Base-by-base conservation (phyloP, 2,329 filamentous ascomycete genomes). In the Aspergillus quadrilineatus region DNA sequence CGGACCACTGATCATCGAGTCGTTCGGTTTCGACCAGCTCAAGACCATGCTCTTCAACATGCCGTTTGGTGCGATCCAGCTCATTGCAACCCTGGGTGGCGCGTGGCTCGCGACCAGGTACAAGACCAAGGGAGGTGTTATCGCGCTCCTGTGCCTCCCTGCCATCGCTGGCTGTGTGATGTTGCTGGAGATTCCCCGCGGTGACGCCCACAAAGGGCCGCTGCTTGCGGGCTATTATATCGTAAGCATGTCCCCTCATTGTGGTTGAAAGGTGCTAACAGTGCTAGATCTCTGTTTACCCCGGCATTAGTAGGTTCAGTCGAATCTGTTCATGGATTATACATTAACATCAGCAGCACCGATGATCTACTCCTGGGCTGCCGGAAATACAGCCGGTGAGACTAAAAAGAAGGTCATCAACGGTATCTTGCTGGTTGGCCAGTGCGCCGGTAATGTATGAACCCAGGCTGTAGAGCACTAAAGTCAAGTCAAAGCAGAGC, bases 291-390 rank as follows among this genome's bases (percentile, higher is more conserved):
- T 85, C 82, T 0, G 79, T 85, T 6, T 85, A 86, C 50, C 82
- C 83, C 0, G 85, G 79, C 5, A 84, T 84, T 57, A 79, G 74
- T 77, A 70, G 63, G 73, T 17, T n/a, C 8, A 12, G 32, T 6
- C 28, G 14, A 17, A 12, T 4, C 9, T 7, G 4, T 1, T 22
- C 22, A 22, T 22, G 22, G 22, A 22, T 22, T 4, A 1, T 29
- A 6, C 17, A 44, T 45, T 54, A 41, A 62, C 59, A 64, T 6
- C 0, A 56, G 66, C 32, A 80, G 79, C 85, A 3, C 85, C 87
- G 39, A 81, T 85, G 53, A 90, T 86, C 63, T 88, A 90, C 65
- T 88, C 85, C 60, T 90, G 86, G 69, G 90, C 88, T 15, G 85
- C 82, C 0, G 82, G 74, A 41, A 85, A 78, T 42, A 78, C 86